Evolutionary conservation across 164 flowering plant genomes (phyloP).

Genomic region (Nelumbo lutea): DNA sequence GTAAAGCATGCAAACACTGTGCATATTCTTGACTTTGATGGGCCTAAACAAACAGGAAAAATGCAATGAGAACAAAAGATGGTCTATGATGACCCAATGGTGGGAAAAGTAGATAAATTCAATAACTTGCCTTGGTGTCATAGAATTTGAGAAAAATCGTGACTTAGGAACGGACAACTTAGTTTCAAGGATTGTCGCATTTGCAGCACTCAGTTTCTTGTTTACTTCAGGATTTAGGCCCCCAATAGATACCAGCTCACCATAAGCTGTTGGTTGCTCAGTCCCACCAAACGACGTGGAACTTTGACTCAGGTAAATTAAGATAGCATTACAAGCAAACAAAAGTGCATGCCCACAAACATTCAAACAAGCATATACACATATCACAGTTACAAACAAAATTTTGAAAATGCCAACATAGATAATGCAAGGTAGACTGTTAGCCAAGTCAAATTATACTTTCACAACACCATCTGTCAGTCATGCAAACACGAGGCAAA

Average conservation of each 20-base stretch:
- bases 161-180: constrained; percentile 72
- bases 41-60: constrained; percentile 79
- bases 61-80: constrained; percentile 56
- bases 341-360: too few relatives aligned
- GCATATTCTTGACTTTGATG: constrained; percentile 85
- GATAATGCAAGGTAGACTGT: too few relatives aligned
- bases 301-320: too few relatives aligned
- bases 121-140: constrained; percentile 70
- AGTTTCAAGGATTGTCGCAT: constrained; percentile 65
- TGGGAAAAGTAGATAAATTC: constrained; percentile 6
- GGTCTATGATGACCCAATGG: constrained; percentile 15
- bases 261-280: constrained; percentile 89
- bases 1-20: constrained; percentile 98
- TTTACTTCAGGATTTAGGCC: constrained; percentile 73
- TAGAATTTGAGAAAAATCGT: constrained; percentile 79
- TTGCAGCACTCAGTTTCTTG: constrained; percentile 93
- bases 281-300: constrained; percentile 69
- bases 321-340: too few relatives aligned
- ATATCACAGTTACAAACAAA: too few relatives aligned
- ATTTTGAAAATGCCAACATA: too few relatives aligned
- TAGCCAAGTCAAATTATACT: too few relatives aligned
- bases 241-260: constrained; percentile 89
- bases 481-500: too few relatives aligned
- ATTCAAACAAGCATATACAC: too few relatives aligned
- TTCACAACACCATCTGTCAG: too few relatives aligned